Base-by-base conservation (phyloP, 2,329 filamentous ascomycete genomes). In the Penicillium sp. region DNA sequence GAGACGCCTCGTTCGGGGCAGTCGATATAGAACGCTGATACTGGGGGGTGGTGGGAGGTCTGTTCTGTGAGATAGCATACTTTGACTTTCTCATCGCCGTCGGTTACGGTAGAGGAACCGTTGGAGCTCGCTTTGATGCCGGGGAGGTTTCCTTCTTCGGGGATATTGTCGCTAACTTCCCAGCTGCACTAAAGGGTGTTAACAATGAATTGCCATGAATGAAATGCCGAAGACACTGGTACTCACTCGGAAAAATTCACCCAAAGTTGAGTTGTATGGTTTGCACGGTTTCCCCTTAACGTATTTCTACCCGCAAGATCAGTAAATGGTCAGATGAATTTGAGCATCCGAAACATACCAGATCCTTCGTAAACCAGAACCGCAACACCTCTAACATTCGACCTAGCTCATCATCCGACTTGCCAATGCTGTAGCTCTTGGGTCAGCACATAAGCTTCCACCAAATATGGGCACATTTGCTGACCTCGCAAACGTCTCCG, bases 231-330 rank as follows among this genome's bases (percentile, higher is more conserved):
- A 19, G 27, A 6, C 25, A 55, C 23, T 27, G 23, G 8, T 27
- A 66, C 86, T 70, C 80, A 93, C 90, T 78, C 92, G 85, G 79
- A 99, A 99, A 79, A 99, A 99, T 79, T 99, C 94, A 63, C 94
- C 94, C 50, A 99, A 79, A 37, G 92, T 93, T 48, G 93, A 97
- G 77, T 99, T 99, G 80, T 99, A 99, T 12, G 94, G 94, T 78
- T 99, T 99, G 86, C 93, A 97, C 43, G 94, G 94, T 80, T 93
- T 96, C 59, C 93, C 93, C 80, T 97, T 97, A 74, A 95, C 91
- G 71, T 97, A 99, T 85, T 99, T 99, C 84, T 87, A 69, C 56
- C 56, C 45, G 51, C 15, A 52, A 9, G 19, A 50, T 68, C 52
- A 74, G 67, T 59, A 57, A 46, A 29, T 52, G 35, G 58, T 57